phyloP scores from a whole-genome alignment of 176 grass and related monocot species.

The Carex littledalei region DNA sequence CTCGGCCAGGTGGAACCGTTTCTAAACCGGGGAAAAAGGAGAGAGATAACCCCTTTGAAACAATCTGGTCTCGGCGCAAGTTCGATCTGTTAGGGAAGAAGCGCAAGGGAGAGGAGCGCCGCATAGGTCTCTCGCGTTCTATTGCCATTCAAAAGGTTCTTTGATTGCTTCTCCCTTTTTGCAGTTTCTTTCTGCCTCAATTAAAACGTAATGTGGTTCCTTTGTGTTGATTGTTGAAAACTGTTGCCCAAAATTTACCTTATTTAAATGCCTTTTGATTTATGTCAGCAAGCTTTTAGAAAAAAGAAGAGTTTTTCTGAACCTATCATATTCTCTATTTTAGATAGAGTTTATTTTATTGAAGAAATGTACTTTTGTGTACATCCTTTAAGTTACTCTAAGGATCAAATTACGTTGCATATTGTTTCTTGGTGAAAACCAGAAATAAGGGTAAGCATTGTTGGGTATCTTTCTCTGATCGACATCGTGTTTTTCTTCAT shows the following conservation, averaged over 20 bases:
- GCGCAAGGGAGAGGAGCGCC: conserved; percentile 82
- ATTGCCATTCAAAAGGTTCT: conserved; percentile 68
- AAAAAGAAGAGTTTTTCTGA: neutral
- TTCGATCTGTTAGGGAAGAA: conserved; percentile 90
- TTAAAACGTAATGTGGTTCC: neutral
- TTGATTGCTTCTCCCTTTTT: neutral
- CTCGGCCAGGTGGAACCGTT: conserved; percentile 26
- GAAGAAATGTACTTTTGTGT: neutral
- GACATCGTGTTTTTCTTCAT: conserved; percentile 46
- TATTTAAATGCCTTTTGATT: neutral
- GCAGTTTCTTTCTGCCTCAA: neutral
- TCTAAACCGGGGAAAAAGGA: conserved; percentile 22
- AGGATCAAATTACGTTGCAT: neutral
- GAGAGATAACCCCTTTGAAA: conserved; percentile 73
- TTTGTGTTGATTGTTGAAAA: neutral
- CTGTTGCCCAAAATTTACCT: neutral
- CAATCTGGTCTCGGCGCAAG: conserved; percentile 91
- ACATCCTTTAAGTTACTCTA: neutral
- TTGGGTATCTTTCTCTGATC: conserved; percentile 35
- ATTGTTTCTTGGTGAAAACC: conserved; percentile 27
- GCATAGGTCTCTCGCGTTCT: conserved; percentile 56
- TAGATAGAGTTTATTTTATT: neutral
- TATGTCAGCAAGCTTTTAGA: neutral
- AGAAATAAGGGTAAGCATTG: conserved; percentile 28
- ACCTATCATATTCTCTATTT: neutral